phyloP scores from a whole-genome alignment of 768 basidiomycete species.

The Rhodotorula toruloides region DNA sequence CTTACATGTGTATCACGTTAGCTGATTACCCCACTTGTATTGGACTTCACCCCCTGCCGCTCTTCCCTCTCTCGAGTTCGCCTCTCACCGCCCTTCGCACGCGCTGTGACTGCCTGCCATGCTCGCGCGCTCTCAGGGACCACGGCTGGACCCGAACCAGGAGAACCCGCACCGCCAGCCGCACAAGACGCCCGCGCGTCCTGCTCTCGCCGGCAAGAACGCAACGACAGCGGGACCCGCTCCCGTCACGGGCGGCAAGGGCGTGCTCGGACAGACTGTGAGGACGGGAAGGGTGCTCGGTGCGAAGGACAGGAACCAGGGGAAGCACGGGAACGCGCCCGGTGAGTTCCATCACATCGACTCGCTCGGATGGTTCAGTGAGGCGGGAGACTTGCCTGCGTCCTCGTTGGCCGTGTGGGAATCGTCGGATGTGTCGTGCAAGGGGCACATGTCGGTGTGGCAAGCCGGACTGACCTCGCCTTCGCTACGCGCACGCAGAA shows the following conservation, averaged over 20 bases:
- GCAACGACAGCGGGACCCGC: background rate
- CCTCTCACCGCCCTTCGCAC: background rate
- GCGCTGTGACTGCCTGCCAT: background rate
- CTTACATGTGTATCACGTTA: background rate
- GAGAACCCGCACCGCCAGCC: constrained; percentile 9
- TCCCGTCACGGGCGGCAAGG: constrained; percentile 12
- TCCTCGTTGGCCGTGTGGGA: background rate
- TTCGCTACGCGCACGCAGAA: constrained; percentile 4
- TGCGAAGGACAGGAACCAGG: constrained; percentile 9
- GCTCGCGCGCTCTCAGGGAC: constrained; percentile 5
- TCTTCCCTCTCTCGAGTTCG: background rate
- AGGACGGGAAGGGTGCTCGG: constrained; percentile 5
- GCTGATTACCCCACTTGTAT: too few relatives aligned
- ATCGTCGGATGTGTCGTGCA: background rate
- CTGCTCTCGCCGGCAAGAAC: constrained; percentile 11
- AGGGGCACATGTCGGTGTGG: too few relatives aligned
- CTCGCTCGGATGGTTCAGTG: too few relatives aligned
- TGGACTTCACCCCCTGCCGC: background rate
- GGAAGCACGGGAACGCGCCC: background rate
- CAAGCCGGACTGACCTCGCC: background rate
- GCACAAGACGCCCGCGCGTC: constrained; percentile 14
- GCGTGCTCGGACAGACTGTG: background rate
- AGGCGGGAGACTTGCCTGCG: background rate
- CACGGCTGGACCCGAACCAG: constrained; percentile 12
- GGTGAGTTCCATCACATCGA: constrained; percentile 1